Conservation (phyloP, 2,329 filamentous ascomycete genomes). For the Fusarium burgessii region DNA sequence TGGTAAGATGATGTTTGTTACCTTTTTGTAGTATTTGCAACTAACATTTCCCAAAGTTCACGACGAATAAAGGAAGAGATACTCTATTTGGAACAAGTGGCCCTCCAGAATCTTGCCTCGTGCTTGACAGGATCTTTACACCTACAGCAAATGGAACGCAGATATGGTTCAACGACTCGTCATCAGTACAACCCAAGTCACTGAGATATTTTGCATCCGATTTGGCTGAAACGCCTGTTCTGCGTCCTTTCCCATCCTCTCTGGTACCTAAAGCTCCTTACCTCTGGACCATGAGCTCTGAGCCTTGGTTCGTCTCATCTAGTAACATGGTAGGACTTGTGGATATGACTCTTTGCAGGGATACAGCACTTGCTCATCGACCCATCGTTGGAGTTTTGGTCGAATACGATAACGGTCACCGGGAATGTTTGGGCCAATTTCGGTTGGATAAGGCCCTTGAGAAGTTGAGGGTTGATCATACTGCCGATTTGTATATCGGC, state of each 20-base stretch:
- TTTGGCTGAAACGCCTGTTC: not conserved
- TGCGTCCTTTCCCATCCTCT: constrained; percentile 5
- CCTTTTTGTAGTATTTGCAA: not conserved
- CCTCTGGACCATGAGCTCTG: constrained; percentile 11
- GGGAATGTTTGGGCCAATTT: constrained; percentile 23
- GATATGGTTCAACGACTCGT: constrained; percentile 12
- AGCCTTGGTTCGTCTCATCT: constrained; percentile 23
- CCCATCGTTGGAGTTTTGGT: constrained; percentile 14
- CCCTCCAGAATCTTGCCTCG: constrained; percentile 16
- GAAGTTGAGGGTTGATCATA: not conserved
- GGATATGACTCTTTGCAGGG: constrained; percentile 22
- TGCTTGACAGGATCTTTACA: constrained; percentile 6
- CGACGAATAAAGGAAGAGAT: constrained; percentile 23
- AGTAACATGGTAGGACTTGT: constrained; percentile 16
- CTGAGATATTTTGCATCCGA: constrained; percentile 12
- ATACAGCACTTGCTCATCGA: constrained; percentile 1
- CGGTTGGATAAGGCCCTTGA: constrained; percentile 15
- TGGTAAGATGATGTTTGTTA: constrained; percentile 1
- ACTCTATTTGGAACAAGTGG: constrained; percentile 19
- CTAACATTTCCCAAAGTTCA: not conserved
- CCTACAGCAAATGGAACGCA: constrained; percentile 9
- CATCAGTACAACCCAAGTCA: not conserved
- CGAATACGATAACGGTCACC: constrained; percentile 16
- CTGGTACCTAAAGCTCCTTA: constrained; percentile 14
- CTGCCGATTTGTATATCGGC: constrained; percentile 10